Base-by-base conservation (phyloP, 192 early-diverging fungal species). In the Podila epigama region DNA sequence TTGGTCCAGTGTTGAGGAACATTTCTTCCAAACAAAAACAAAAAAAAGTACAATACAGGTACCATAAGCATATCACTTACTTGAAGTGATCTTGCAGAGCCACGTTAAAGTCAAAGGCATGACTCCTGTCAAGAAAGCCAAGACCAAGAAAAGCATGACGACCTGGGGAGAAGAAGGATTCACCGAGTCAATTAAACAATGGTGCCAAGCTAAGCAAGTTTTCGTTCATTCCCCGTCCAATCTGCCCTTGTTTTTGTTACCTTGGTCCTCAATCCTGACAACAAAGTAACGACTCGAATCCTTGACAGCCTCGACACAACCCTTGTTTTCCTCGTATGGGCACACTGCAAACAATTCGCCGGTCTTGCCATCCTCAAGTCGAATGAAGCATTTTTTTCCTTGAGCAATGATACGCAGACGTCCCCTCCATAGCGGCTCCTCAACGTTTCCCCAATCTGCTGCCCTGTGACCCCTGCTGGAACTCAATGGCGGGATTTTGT, bases 281-380 rank as follows among this genome's bases (percentile, higher is more conserved):
- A 94, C 94, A 91, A 96, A 96, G 73, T 95, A 96, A 9, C 95
- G 87, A 51, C 85, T 88, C 27, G 92, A 94, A 71, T 96, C 95
- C 8, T 85, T 71, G 10, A 96, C 95, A 22, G 89, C 83, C 78
- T 95, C 94, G 8, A 96, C 89, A 27, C 83, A 85, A 32, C 84
- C 82, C 18, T 85, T 86, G 39, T 90, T 70, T 10, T 86, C 85
- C 57, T 93, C 89, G 75, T 93, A 91, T 8, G 90, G 89, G 63
- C 89, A 93, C 6, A 83, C 78, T 6, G 92, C 95, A 85, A 96
- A 96, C 13, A 95, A 67, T 62, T 96, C 95, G 52, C 95, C 87
- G 33, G 85, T 86, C 13, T 61, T 68, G 15, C 68, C 81, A 52
- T 92, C 93, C 63, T 96, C 94, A 2, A 96, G 85, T 32, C 88